Percentiles rank a stretch among this genome's conserved stretches.
These are phyloP conservation scores for Fraxinus pennsylvanica DNA, from an alignment of 257 asterid species.

Conservation along the genomic window DNA sequence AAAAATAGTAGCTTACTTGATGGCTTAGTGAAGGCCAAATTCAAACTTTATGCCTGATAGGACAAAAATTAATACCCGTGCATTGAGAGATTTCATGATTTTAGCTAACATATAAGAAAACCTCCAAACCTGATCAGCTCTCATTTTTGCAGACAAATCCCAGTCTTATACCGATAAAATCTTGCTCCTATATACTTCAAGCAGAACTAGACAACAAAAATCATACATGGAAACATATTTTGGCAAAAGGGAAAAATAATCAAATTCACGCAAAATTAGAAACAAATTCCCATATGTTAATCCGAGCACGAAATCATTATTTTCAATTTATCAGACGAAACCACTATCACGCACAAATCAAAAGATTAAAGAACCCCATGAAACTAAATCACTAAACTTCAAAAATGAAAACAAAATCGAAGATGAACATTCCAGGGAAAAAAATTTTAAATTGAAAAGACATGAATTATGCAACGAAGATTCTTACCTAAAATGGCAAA, in stretches of 20 bases:
- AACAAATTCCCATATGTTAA: background rate
- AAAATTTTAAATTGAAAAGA: background rate
- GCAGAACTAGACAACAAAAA: background rate
- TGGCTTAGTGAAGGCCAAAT: background rate
- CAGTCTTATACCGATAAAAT: background rate
- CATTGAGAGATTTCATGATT: background rate
- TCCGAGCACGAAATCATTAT: background rate
- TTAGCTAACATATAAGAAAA: background rate
- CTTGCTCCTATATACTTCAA: background rate
- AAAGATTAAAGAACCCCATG: background rate
- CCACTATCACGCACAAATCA: background rate
- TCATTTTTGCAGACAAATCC: background rate
- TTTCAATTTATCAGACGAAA: background rate
- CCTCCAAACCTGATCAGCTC: background rate
- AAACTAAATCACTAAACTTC: background rate
- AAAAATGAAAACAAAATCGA: background rate
- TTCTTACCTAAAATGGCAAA: slow-evolving; percentile 33
- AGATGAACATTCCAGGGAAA: background rate
- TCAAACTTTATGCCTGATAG: background rate
- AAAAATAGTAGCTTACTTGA: background rate
- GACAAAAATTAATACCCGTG: background rate
- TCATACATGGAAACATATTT: background rate
- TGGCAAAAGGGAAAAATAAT: background rate
- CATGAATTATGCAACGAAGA: background rate
- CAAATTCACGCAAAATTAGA: background rate